Conservation (phyloP, 352 stramenopile species). For the Globisporangium paddicum region DNA sequence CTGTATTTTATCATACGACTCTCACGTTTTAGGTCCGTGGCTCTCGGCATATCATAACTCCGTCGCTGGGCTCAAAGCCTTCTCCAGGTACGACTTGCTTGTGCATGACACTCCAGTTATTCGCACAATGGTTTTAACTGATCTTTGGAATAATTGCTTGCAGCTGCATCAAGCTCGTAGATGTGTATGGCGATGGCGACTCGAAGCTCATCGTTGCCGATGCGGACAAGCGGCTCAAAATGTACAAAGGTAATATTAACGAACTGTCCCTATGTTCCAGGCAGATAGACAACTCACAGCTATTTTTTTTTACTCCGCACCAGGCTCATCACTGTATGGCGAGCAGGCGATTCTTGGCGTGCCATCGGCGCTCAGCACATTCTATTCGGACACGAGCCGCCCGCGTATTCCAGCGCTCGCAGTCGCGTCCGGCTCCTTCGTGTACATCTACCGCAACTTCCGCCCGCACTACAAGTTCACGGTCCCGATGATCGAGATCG, state of each 20-base stretch:
- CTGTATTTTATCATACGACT: neutral
- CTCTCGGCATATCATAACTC: conserved; percentile 88
- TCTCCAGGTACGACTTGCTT: conserved; percentile 29
- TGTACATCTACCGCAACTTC: conserved; percentile 92
- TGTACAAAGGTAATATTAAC: conserved; percentile 90
- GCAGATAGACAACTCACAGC: neutral
- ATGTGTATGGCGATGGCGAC: conserved; percentile 85
- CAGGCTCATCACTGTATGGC: conserved; percentile 67
- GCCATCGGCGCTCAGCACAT: conserved; percentile 64
- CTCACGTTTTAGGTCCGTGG: conserved; percentile 44
- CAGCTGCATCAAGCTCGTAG: conserved; percentile 70
- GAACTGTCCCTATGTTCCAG: too few species aligned
- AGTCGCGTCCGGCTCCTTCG: conserved; percentile 78
- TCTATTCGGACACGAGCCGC: conserved; percentile 65
- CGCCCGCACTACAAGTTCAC: conserved; percentile 91
- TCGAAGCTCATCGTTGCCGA: conserved; percentile 76
- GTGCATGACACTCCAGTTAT: neutral
- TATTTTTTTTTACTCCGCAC: neutral
- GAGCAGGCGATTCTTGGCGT: conserved; percentile 79
- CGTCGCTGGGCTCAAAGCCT: conserved; percentile 84
- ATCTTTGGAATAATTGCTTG: neutral
- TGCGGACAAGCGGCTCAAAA: conserved; percentile 76
- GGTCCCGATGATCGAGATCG: conserved; percentile 70
- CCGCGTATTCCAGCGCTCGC: conserved; percentile 80
- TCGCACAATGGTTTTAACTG: neutral